phyloP scores from a whole-genome alignment of 352 stramenopile species.

The Pythium sp. region DNA sequence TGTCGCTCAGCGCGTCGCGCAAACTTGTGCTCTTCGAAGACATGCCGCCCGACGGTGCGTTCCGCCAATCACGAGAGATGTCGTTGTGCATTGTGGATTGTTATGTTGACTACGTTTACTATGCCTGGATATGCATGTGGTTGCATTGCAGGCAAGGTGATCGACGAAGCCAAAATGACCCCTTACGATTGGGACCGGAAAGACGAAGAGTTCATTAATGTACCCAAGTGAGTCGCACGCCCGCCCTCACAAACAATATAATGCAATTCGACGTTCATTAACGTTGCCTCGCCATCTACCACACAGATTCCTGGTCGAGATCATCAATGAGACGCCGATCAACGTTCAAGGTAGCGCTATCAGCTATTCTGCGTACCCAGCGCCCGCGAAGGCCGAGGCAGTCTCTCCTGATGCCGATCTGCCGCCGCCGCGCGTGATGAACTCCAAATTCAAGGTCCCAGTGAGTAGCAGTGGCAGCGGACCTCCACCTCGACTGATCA shows the following conservation, averaged over 20 bases:
- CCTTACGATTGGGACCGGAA: constrained; percentile 52
- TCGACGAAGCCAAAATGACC: constrained; percentile 61
- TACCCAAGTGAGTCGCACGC: constrained; percentile 42
- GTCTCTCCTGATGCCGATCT: neutral
- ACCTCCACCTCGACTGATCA: neutral
- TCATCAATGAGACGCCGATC: constrained; percentile 62
- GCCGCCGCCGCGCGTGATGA: constrained; percentile 10
- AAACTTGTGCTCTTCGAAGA: constrained; percentile 67
- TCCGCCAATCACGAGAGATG: neutral
- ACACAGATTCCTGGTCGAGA: constrained; percentile 65
- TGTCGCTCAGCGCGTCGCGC: constrained; percentile 46
- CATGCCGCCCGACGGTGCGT: constrained; percentile 30
- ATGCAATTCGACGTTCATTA: neutral
- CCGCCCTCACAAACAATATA: neutral
- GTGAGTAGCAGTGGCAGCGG: constrained; percentile 14
- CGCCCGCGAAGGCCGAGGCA: neutral
- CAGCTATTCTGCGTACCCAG: neutral
- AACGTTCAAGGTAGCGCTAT: constrained; percentile 10
- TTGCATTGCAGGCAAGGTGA: constrained; percentile 31
- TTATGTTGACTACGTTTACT: neutral
- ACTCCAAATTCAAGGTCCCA: constrained; percentile 35
- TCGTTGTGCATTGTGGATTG: neutral
- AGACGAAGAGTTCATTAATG: constrained; percentile 56
- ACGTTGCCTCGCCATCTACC: neutral
- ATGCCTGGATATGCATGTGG: neutral